phyloP scores from a whole-genome alignment of 2,329 filamentous ascomycete genomes.

The Talaromyces sp. region DNA sequence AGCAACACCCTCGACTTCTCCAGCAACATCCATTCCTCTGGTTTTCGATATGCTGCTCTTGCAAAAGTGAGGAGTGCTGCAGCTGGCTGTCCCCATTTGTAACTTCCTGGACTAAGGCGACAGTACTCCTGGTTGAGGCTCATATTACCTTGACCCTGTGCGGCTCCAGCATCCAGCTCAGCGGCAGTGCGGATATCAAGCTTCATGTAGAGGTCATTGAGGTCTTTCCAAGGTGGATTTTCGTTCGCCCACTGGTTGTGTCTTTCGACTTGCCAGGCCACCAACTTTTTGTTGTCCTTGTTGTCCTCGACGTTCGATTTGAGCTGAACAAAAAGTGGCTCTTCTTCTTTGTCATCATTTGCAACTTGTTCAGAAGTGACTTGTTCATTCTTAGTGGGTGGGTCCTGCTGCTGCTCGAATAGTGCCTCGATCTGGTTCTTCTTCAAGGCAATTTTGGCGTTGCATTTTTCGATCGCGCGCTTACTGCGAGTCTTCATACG shows the following conservation, averaged over 20 bases:
- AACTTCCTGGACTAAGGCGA: not conserved
- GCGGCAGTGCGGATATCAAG: slow-evolving; percentile 2
- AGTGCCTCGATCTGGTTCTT: not conserved
- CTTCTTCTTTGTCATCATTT: not conserved
- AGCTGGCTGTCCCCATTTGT: not conserved
- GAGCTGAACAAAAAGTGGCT: not conserved
- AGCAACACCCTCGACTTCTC: not conserved
- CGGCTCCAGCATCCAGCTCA: not conserved
- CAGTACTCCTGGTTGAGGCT: not conserved
- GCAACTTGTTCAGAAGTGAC: not conserved
- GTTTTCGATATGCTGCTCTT: not conserved
- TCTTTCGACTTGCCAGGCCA: slow-evolving; percentile 4
- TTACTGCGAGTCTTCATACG: not conserved
- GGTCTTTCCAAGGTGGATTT: not conserved
- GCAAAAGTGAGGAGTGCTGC: not conserved
- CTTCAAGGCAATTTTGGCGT: not conserved
- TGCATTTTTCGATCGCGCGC: not conserved
- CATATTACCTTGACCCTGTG: not conserved
- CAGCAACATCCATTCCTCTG: not conserved
- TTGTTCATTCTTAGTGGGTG: not conserved
- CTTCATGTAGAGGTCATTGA: not conserved
- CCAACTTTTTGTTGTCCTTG: not conserved
- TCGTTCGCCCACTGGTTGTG: slow-evolving; percentile 1
- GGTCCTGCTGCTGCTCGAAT: not conserved
- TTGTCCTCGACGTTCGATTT: not conserved